Evolutionary conservation across 2,329 filamentous ascomycete species (phyloP), one percentile per base, ranked within the genome.

Genomic region (Trichoderma semiorbis): DNA sequence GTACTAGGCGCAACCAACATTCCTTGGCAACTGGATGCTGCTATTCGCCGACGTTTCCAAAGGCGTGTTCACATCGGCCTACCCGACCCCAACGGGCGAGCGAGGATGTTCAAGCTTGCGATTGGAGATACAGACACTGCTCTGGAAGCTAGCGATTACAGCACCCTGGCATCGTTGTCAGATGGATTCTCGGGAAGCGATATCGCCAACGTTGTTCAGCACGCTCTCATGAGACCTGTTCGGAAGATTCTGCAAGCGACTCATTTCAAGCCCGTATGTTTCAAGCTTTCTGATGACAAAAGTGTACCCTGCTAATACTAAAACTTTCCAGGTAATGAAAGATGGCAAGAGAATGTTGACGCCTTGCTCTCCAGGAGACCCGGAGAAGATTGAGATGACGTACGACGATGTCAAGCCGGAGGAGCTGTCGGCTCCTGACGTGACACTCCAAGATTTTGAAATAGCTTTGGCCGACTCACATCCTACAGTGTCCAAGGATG

Each of bases 1-100:
- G 97, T 99, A 53, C 89, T 99, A 4, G 96, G 96, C 73, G 96
- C 96, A 69, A 99, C 96, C 71, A 99, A 99, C 80, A 98, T 99
- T 74, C 96, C 96, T 21, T 99, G 96, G 96, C 95, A 99, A 85
- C 88, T 99, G 63, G 96, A 99, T 81, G 93, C 94, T 12, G 96
- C 96, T 76, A 99, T 99, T 77, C 91, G 96, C 76, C 90, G 96
- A 81, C 93, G 96, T 79, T 99, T 99, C 85, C 97, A 99, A 82
- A 88, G 96, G 77, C 88, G 96, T 83, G 95, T 99, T 32, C 96
- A 99, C 82, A 99, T 99, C 81, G 94, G 92, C 75, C 84, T 99
- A 58, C 96, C 96, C 7, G 96, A 99, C 80, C 78, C 91, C 55
- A 91, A 93, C 18, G 96, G 95, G 28, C 89, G 96, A 73, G 95